Base-by-base conservation (phyloP, 2,329 filamentous ascomycete species). In the Penicillium oxalicum region DNA sequence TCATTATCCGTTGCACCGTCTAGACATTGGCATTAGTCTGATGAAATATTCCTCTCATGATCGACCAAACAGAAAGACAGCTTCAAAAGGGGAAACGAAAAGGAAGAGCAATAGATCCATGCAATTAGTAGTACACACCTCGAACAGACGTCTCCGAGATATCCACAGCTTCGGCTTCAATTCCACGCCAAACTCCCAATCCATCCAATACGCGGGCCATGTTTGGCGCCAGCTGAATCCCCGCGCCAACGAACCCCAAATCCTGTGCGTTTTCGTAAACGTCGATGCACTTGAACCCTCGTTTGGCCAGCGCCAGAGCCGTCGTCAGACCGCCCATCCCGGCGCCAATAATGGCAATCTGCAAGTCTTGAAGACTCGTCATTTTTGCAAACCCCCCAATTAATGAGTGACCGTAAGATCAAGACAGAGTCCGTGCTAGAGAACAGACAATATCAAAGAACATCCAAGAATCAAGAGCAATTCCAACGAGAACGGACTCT, bases 181-280 rank as follows among this genome's bases (percentile, higher is more conserved):
- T 88, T 12, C 77, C 74, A 13, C 77, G 70, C 87, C 87, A 91
- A 50, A 86, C 85, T 8, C 84, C 87, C 35, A 91, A 71, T 11
- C 77, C 74, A 61, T 88, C 83, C 9, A 93, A 76, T 7, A 93
- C 86, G 2, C 86, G 79, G 3, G 84, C 83, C 78, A 91, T 86
- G 57, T 93, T 94, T 0, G 88, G 88, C 0, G 88, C 86, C 49
- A 91, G 76, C 65, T 94, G 88, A 56, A 93, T 91, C 4, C 88
- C 88, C 1, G 88, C 88, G 25, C 88, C 88, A 1, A 91, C 87
- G 59, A 91, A 91, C 4, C 87, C 87, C 4, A 91, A 76, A 55
- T 82, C 79, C 4, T 83, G 80, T 0, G 87, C 87, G 33, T 77
- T 79, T 65, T 91, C 88, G 65, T 83, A 91, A 44, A 91, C 80